phyloP scores from a whole-genome alignment of 305 asterid genomes.

The Andrographis paniculata region DNA sequence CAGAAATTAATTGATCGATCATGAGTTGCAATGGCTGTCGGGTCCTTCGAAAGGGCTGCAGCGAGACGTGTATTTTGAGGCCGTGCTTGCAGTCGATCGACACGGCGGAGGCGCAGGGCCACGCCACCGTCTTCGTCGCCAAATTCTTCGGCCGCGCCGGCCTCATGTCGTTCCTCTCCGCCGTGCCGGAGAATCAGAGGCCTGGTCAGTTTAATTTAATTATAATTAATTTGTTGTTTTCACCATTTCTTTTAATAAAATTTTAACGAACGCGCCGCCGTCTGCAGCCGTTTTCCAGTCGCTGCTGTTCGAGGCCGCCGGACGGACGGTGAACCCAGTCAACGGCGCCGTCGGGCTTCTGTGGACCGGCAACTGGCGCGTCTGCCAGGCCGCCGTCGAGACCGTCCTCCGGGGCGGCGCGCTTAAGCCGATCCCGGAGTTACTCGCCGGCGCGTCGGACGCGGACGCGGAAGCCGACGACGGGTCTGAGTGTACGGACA shows the following conservation, averaged over 20 bases:
- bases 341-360: slow-evolving; percentile 80
- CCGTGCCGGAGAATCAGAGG: slow-evolving; percentile 54
- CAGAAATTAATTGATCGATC: too few species aligned
- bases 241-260: not conserved
- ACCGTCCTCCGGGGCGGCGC: slow-evolving; percentile 73
- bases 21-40: slow-evolving; percentile 94
- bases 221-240: too few species aligned
- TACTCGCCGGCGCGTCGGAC: slow-evolving; percentile 27
- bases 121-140: slow-evolving; percentile 85
- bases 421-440: slow-evolving; percentile 42
- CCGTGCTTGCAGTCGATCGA: slow-evolving; percentile 68
- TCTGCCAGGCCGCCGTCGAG: slow-evolving; percentile 72
- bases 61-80: slow-evolving; percentile 54
- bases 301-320: slow-evolving; percentile 70
- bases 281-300: slow-evolving; percentile 66
- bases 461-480: slow-evolving; percentile 34
- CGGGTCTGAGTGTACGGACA: slow-evolving; percentile 42
- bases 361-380: slow-evolving; percentile 65
- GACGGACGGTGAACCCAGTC: slow-evolving; percentile 74
- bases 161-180: slow-evolving; percentile 74
- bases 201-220: slow-evolving; percentile 34
- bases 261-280: not conserved
- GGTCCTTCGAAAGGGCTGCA: slow-evolving; percentile 78
- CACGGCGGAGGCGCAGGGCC: slow-evolving; percentile 55
- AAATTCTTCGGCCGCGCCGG: slow-evolving; percentile 89